phyloP scores from a whole-genome alignment of 805 yeast species.

The Saccharomycopsis sp. region DNA sequence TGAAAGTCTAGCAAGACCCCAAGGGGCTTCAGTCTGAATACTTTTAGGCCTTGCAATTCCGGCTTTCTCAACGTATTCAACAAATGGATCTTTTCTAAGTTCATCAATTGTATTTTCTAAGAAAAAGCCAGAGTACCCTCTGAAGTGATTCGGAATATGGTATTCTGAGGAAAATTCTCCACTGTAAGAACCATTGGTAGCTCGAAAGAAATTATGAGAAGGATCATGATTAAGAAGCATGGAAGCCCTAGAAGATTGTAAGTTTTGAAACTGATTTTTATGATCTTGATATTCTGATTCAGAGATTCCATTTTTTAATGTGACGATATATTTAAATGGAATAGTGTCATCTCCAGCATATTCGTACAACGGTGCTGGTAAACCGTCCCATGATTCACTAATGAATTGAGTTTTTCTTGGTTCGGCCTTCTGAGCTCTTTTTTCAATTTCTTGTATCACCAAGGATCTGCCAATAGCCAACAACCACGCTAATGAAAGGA shows the following conservation, averaged over 20 bases:
- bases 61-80: slow-evolving; percentile 60
- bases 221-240: background rate
- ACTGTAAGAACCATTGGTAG: slow-evolving; percentile 38
- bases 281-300: slow-evolving; percentile 54
- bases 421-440: too few relatives aligned
- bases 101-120: slow-evolving; percentile 64
- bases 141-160: slow-evolving; percentile 33
- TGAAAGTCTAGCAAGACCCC: background rate
- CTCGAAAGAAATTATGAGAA: background rate
- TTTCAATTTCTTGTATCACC: too few relatives aligned
- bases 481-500: too few relatives aligned
- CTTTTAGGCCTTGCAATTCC: slow-evolving; percentile 43
- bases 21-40: slow-evolving; percentile 49
- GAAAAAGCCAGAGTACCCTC: slow-evolving; percentile 84
- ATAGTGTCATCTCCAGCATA: slow-evolving; percentile 28
- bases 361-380: too few relatives aligned
- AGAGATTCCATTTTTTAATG: slow-evolving; percentile 60
- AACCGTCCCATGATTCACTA: too few relatives aligned
- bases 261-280: slow-evolving; percentile 49
- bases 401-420: too few relatives aligned
- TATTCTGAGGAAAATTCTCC: slow-evolving; percentile 42
- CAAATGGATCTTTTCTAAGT: slow-evolving; percentile 57
- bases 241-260: slow-evolving; percentile 27
- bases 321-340: slow-evolving; percentile 77
- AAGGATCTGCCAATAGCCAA: too few relatives aligned